A percentile compares a stretch with the other conserved stretches of the same genome.
phyloP scores from a whole-genome alignment of 306 rosid genomes.

The Sesbania bispinosa region DNA sequence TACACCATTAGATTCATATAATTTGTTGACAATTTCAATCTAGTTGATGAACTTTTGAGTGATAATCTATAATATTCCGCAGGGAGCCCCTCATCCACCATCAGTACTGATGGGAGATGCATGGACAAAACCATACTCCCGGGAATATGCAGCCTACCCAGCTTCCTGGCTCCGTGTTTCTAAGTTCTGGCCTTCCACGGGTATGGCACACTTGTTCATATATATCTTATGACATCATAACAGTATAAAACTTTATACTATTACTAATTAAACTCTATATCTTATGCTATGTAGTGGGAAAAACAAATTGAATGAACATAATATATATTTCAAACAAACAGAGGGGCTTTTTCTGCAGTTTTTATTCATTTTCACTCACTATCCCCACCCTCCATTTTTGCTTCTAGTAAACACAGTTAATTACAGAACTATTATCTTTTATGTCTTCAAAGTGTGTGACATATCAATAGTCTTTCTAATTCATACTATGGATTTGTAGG shows the following conservation, averaged over 20 bases:
- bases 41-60: not conserved
- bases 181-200: slow-evolving; percentile 96
- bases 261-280: too few species aligned
- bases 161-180: slow-evolving; percentile 84
- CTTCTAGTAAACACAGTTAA: not conserved
- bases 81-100: slow-evolving; percentile 99
- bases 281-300: too few species aligned
- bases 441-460: too few species aligned
- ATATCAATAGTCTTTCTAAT: too few species aligned
- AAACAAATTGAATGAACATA: too few species aligned
- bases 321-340: too few species aligned
- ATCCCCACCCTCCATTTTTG: not conserved
- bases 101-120: slow-evolving; percentile 93
- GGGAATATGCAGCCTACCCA: slow-evolving; percentile 96
- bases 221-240: slow-evolving; percentile 3
- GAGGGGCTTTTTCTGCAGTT: too few species aligned
- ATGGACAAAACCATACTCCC: slow-evolving; percentile 94
- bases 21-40: too few species aligned
- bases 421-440: too few species aligned
- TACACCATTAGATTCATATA: too few species aligned
- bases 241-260: too few species aligned
- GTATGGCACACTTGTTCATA: slow-evolving; percentile 29
- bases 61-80: slow-evolving; percentile 29
- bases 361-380: too few species aligned
- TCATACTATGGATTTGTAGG: not conserved